Base-by-base conservation (phyloP, 768 basidiomycete species). In the Hebeloma cylindrosporum region DNA sequence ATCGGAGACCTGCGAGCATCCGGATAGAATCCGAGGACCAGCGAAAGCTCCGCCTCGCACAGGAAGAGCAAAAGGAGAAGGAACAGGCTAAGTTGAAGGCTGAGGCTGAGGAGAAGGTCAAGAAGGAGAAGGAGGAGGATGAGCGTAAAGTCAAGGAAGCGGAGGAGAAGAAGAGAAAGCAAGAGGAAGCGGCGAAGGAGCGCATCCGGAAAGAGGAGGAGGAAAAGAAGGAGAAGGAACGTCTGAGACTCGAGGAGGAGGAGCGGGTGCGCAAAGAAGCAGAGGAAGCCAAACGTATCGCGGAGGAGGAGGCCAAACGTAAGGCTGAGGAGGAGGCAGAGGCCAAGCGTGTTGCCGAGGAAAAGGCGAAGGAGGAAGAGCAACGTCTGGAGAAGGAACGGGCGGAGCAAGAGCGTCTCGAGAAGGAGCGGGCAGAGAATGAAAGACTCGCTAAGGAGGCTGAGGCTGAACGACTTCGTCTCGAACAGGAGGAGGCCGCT, bases 11-110 rank as follows among this genome's bases (percentile, higher is more conserved):
- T 7, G 52, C 60, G 14, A 67, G 69, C 36, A 69, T 90, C 22
- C 76, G 86, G 48, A 77, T 90, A 50, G 86, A 90, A 69, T 81
- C 72, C 5, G 68, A 69, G 45, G 72, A 73, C 42, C 74, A 75
- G 55, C 62, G 62, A n/a, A 66, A 62, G 40, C 64, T 69, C 52
- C 66, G 70, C 26, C 65, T 73, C 47, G 77, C 71, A 38, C 73
- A 73, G 45, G 72, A 78, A 53, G 69, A 73, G 48, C 72, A 72
- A 41, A 71, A 75, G 52, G 69, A 73, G 48, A 72, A 76, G 50
- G 66, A 68, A 38, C 63, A 64, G 43, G 64, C 62, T 34, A 70
- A 70, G 43, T 58, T 57, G 30, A 69, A 71, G 57, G 68, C 66
- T 31, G 72, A 68, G 39, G 72, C 66, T 44, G 71, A 74, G 50